Base-by-base conservation (phyloP, 2,329 filamentous ascomycete genomes). In the Microdochium paspali region DNA sequence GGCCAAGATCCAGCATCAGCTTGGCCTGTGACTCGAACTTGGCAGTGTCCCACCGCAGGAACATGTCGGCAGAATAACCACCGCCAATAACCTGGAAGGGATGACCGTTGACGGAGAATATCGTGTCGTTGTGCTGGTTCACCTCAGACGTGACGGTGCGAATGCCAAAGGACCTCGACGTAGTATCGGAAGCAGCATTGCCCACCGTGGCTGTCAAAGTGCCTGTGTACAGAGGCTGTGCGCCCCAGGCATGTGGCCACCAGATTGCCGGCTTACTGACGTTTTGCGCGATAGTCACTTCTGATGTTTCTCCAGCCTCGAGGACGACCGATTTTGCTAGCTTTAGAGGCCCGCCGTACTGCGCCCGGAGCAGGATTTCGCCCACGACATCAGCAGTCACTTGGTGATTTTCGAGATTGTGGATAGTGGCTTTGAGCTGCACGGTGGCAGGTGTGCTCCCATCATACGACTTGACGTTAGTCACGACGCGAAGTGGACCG, bases 171-270 rank as follows among this genome's bases (percentile, higher is more conserved):
- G 53, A 60, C 6, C 62, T 62, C 1, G 54, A 51, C 0, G 56
- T 55, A 1, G 56, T 61, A 24, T 71, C 68, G 1, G 66, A 67
- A 28, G 57, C 13, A 3, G 50, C 45, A 10, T 51, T 47, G 28
- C 56, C 49, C 21, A 54, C 51, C 24, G 53, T 56, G 5, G 62
- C 56, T 1, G 57, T 58, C 5, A 70, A 28, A 42, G 58, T 50
- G 6, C 59, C 60, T 2, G 45, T 55, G 51, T 80, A 80, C 5
- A 80, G 57, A 0, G 74, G 74, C 53, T 80, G 80, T 0, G 61
- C 53, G 2, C 80, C 80, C 79, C 79, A 84, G 45, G 68, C 63
- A 35, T 67, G 71, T 0, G 80, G 79, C 79, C 79, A 84, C 80
- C 80, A 84, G 12, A 82, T 66, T 12, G 69, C 54, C 0, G 77